These are phyloP conservation scores for Viola odorata DNA, from an alignment of 345 rosid genomes.

Conservation along the genomic window DNA sequence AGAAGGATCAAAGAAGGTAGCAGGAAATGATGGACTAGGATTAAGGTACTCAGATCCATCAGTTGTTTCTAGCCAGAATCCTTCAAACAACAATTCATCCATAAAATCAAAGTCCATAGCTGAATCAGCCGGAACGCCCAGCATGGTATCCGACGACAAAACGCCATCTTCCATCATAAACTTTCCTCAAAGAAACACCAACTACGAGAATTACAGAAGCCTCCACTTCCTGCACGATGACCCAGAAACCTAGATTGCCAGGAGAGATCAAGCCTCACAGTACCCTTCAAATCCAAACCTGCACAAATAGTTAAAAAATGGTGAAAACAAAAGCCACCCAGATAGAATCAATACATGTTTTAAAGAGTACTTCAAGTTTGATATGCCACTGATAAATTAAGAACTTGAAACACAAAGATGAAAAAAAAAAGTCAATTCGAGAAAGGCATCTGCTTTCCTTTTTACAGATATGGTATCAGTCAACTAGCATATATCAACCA, in stretches of 20 bases:
- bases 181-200: constrained; percentile 12
- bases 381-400: neutral
- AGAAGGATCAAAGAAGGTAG: constrained; percentile 40
- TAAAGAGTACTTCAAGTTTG: neutral
- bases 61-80: constrained; percentile 89
- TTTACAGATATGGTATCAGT: constrained; percentile 5
- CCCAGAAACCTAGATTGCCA: constrained; percentile 1
- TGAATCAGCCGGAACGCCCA: constrained; percentile 29
- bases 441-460: constrained; percentile 8
- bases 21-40: constrained; percentile 35
- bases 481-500: neutral
- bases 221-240: constrained; percentile 7
- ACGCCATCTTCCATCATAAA: constrained; percentile 50
- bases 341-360: constrained; percentile 1
- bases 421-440: neutral
- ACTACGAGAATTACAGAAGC: neutral
- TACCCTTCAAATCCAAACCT: constrained; percentile 21
- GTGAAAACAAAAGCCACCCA: constrained; percentile 6
- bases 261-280: constrained; percentile 3
- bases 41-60: constrained; percentile 74
- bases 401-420: neutral
- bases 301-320: constrained; percentile 8
- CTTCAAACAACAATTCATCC: constrained; percentile 77
- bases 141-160: constrained; percentile 36
- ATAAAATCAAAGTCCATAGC: constrained; percentile 65